These are phyloP conservation scores for Vaucheria bursata DNA, from an alignment of 352 stramenopile genomes.

Conservation along the genomic window DNA sequence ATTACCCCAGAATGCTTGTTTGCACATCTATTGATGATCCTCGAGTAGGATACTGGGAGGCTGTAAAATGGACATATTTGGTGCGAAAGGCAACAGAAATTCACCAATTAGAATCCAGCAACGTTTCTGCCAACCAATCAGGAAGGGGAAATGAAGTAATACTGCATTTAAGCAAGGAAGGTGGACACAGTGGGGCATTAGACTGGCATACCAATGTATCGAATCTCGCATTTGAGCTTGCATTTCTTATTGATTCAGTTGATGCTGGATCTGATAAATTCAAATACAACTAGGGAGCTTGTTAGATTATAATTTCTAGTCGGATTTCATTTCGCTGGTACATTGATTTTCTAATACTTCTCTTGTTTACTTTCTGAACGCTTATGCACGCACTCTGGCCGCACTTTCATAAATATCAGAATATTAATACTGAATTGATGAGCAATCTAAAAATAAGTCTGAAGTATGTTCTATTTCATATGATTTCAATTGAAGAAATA, in stretches of 20 bases:
- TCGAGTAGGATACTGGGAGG: not conserved
- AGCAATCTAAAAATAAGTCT: no score
- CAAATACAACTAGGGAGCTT: no score
- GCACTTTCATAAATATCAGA: no score
- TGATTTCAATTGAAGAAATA: no score
- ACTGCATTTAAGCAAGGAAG: not conserved
- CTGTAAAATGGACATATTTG: not conserved
- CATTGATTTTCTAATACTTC: no score
- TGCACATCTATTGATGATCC: not conserved
- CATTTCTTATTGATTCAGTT: not conserved
- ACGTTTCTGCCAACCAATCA: not conserved
- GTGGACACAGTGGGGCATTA: not conserved
- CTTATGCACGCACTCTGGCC: no score
- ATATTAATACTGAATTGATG: no score
- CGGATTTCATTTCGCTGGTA: no score
- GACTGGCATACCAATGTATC: not conserved
- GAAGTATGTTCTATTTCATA: no score
- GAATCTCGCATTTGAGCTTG: not conserved
- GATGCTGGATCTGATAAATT: not conserved
- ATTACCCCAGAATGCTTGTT: slow-evolving; percentile 28
- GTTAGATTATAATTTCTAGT: no score
- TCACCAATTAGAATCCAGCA: no score
- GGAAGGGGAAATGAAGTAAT: not conserved
- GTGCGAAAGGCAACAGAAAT: not conserved
- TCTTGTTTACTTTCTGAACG: no score